Evolutionary conservation across 1,139 yeast species (phyloP).

Genomic region (Geotrichum phurueaensis): DNA sequence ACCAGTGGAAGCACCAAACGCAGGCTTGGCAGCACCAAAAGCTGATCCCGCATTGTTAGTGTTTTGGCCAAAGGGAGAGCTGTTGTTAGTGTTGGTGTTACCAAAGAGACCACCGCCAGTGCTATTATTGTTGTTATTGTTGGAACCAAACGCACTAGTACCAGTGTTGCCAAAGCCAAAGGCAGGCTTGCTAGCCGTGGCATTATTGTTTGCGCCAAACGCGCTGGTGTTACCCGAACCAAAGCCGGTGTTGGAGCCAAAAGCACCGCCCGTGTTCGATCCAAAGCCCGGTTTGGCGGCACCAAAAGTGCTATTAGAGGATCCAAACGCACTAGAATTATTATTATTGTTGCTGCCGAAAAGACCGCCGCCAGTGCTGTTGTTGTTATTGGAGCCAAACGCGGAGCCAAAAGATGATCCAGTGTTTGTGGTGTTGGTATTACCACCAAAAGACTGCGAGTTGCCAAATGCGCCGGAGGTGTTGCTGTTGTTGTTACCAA

Average conservation of each 20-base stretch:
- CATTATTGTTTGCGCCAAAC: constrained; percentile 9
- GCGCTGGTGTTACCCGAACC: constrained; percentile 2
- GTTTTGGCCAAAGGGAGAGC: constrained; percentile 16
- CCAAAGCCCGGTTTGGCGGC: constrained; percentile 9
- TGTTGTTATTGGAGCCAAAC: constrained; percentile 10
- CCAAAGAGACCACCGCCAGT: constrained; percentile 18
- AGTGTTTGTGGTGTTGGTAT: constrained; percentile 16
- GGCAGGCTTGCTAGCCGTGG: constrained; percentile 15
- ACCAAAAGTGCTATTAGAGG: constrained; percentile 22
- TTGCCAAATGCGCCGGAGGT: constrained; percentile 5
- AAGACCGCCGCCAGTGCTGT: constrained; percentile 23
- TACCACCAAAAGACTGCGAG: constrained; percentile 6
- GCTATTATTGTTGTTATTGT: constrained; percentile 19
- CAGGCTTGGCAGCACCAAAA: constrained; percentile 24
- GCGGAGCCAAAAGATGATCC: constrained; percentile 32
- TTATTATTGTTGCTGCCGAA: constrained; percentile 13
- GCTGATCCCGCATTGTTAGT: constrained; percentile 9
- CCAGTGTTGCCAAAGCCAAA: constrained; percentile 14
- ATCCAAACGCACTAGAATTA: constrained; percentile 30
- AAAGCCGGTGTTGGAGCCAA: constrained; percentile 19
- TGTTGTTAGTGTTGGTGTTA: constrained; percentile 10
- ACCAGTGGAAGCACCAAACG: constrained; percentile 10
- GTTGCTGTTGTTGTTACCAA: constrained; percentile 9
- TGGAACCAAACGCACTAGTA: constrained; percentile 30
- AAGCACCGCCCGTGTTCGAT: constrained; percentile 13